Base-by-base conservation (phyloP, 352 stramenopile genomes). In the Proteromonas lacertae region DNA sequence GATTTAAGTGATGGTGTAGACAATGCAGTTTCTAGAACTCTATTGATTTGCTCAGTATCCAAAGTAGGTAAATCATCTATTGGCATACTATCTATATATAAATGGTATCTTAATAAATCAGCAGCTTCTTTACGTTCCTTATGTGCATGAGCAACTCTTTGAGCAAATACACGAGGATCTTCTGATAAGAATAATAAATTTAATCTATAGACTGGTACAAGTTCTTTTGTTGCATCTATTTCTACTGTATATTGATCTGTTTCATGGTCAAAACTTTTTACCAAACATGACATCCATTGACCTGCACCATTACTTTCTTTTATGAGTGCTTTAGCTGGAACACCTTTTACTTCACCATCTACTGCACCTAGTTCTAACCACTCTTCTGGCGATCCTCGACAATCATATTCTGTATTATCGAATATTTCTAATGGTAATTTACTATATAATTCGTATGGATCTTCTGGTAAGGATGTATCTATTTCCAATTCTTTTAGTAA, bases 71-170 rank as follows among this genome's bases (percentile, higher is more conserved):
- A 46, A 45, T 53, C 57, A 22, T 68, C 55, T 13, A 45, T 33
- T 1, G 59, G 59, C 59, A 68, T 68, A 38, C 52, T 65, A 40
- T 68, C 59, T 7, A 65, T 35, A 32, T 51, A 62, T n/a, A 69
- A 44, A 41, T 59, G 48, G n/a, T 41, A 25, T 20, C 58, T 34
- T 1, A 54, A 25, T 2, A 17, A 31, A 8, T 33, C 34, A 3
- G 23, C 13, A 0, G 2, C 18, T 4, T 12, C 9, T 16, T 35
- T 19, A 18, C 22, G 1, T 4, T 1, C 2, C 6, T 29, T 24
- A 17, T 25, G 4, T 14, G 36, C 30, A 21, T 40, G 8, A 20
- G 3, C 1, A 4, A 47, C 8, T 41, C 34, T 14, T 12, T 17
- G 10, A 5, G 1, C 1, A 16, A 38, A 42, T 1, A 25, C 1